These are phyloP conservation scores for Echium plantagineum DNA, from an alignment of 257 asterid species.

Conservation along the genomic window DNA sequence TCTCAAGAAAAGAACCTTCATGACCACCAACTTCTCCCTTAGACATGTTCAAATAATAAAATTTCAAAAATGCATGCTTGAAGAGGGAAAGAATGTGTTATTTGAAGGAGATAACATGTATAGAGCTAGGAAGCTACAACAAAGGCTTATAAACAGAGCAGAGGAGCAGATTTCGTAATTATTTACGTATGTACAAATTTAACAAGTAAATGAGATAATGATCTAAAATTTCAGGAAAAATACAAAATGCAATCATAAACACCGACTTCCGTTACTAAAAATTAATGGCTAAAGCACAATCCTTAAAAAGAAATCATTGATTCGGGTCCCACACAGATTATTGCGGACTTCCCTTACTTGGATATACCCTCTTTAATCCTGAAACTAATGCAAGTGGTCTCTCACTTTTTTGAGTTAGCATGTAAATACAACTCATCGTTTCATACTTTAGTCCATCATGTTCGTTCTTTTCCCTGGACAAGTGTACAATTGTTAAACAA, in stretches of 20 bases:
- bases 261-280: slow-evolving; percentile 25
- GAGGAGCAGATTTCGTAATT: no score
- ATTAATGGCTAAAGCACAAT: slow-evolving; percentile 12
- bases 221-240: slow-evolving; percentile 10
- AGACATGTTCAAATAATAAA: background rate
- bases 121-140: background rate
- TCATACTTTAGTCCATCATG: no score
- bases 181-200: background rate
- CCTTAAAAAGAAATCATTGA: background rate
- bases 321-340: slow-evolving; percentile 5
- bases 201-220: no score
- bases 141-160: background rate
- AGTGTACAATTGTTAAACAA: no score
- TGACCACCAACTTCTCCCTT: slow-evolving; percentile 15
- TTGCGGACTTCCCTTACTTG: slow-evolving; percentile 1
- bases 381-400: background rate
- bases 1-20: slow-evolving; percentile 23
- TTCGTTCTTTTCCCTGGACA: background rate
- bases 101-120: no score
- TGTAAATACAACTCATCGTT: no score
- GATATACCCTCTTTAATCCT: background rate
- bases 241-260: slow-evolving; percentile 23
- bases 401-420: background rate
- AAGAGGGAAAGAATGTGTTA: background rate
- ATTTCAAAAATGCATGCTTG: background rate